Evolutionary conservation across 495 filamentous ascomycete genomes (phyloP).

Genomic region (Aspergillus mulundensis): DNA sequence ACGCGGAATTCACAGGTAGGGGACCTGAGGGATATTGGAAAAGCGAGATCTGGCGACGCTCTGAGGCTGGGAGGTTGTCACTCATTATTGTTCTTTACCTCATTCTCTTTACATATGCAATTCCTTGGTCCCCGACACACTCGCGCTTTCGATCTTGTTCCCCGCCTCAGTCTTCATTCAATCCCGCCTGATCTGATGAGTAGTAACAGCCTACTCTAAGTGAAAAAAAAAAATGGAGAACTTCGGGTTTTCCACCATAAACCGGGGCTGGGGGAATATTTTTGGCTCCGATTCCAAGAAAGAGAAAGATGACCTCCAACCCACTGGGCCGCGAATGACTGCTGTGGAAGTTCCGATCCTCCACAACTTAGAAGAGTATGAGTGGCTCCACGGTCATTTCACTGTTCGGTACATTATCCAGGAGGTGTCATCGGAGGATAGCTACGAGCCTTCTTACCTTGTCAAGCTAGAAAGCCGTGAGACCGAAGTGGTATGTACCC

Average conservation of each 20-base stretch:
- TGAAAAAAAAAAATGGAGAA: not conserved
- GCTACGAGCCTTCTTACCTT: conserved; percentile 30
- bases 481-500: conserved; percentile 36
- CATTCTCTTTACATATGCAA: not conserved
- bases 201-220: not conserved
- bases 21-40: not conserved
- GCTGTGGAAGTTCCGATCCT: conserved; percentile 39
- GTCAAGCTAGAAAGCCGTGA: conserved; percentile 47
- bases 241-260: not conserved
- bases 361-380: conserved; percentile 42
- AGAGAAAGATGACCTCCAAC: not conserved
- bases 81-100: conserved; percentile 6
- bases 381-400: conserved; percentile 44
- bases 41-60: not conserved
- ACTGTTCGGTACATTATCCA: conserved; percentile 36
- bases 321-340: not conserved
- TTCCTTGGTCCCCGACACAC: not conserved
- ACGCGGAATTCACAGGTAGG: not conserved
- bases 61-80: conserved; percentile 2
- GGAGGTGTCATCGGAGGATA: conserved; percentile 14
- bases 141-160: not conserved
- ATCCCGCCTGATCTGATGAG: not conserved
- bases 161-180: not conserved
- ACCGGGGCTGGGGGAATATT: not conserved
- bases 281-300: not conserved